Percentiles rank a stretch among this genome's conserved stretches.
Evolutionary conservation across 768 basidiomycete genomes (phyloP).

Genomic region (Amanita pallidorosea): DNA sequence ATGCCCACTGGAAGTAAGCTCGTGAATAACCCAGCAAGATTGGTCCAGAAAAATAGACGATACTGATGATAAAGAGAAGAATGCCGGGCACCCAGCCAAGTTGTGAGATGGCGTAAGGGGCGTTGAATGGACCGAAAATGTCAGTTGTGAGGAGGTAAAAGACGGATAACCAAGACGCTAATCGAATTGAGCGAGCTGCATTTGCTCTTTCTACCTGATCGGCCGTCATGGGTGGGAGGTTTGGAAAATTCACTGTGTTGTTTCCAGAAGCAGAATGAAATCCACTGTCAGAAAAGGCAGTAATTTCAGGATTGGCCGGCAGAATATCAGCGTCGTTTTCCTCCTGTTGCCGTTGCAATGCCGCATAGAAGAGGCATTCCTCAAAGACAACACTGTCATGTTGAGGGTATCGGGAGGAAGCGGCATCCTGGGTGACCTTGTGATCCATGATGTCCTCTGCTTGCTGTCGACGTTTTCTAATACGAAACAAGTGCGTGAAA

Average conservation of each 20-base stretch:
- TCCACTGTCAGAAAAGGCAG: background rate
- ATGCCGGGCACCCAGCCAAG: conserved; percentile 46
- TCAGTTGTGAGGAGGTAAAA: conserved; percentile 54
- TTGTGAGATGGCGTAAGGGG: conserved; percentile 33
- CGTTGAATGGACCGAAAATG: conserved; percentile 51
- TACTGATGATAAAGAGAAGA: conserved; percentile 32
- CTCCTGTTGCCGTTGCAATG: conserved; percentile 20
- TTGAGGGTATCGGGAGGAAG: background rate
- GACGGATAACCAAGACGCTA: conserved; percentile 37
- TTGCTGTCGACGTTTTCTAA: background rate
- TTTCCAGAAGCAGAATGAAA: background rate
- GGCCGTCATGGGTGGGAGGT: conserved; percentile 5
- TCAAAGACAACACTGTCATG: conserved; percentile 17
- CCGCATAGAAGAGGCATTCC: conserved; percentile 26
- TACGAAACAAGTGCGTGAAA: background rate
- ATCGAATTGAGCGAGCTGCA: conserved; percentile 35
- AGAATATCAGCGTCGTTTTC: conserved; percentile 1
- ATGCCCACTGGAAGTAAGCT: conserved; percentile 25
- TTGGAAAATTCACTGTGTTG: background rate
- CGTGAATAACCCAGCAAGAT: background rate
- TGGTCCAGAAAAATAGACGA: background rate
- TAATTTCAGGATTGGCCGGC: background rate
- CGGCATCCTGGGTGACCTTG: background rate
- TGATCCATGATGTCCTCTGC: background rate
- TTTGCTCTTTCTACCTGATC: conserved; percentile 15